These are phyloP conservation scores for Tricholoma sp. DNA, from an alignment of 768 basidiomycete genomes.

Conservation along the genomic window DNA sequence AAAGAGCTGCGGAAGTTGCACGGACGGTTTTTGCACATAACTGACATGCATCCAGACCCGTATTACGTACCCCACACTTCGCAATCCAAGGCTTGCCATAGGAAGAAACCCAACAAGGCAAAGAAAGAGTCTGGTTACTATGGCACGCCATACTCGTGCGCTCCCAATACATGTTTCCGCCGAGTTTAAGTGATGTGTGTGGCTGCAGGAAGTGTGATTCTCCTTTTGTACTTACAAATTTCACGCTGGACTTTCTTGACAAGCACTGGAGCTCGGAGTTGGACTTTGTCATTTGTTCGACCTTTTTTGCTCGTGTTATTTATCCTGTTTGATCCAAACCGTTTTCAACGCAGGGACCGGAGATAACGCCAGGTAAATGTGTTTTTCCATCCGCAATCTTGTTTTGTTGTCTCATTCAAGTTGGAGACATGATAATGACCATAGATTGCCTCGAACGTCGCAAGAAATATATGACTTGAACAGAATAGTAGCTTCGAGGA, in stretches of 20 bases:
- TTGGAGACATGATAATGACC: slow-evolving; percentile 79
- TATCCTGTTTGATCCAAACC: not conserved
- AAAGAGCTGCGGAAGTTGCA: slow-evolving; percentile 48
- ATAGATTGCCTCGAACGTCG: slow-evolving; percentile 71
- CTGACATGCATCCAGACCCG: slow-evolving; percentile 81
- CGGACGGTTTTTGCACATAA: slow-evolving; percentile 76
- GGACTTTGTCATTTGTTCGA: slow-evolving; percentile 85
- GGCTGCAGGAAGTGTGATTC: slow-evolving; percentile 69
- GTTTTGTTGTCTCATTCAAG: not conserved
- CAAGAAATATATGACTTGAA: slow-evolving; percentile 78
- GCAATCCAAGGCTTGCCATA: slow-evolving; percentile 63
- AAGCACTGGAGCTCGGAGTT: slow-evolving; percentile 78
- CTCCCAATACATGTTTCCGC: slow-evolving; percentile 6
- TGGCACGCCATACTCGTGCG: slow-evolving; percentile 66
- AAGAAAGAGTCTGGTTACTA: slow-evolving; percentile 51
- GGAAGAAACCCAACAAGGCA: slow-evolving; percentile 53
- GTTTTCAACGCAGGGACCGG: slow-evolving; percentile 54
- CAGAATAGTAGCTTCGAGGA: slow-evolving; percentile 55
- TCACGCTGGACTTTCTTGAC: slow-evolving; percentile 75
- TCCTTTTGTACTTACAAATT: slow-evolving; percentile 72
- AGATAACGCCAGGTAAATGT: slow-evolving; percentile 59
- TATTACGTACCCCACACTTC: slow-evolving; percentile 51
- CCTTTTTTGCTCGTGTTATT: slow-evolving; percentile 4
- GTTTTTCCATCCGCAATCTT: not conserved
- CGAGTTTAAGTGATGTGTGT: not conserved